Evolutionary conservation across 1,284 basidiomycete species (phyloP).

Genomic region (Serendipita sp.): DNA sequence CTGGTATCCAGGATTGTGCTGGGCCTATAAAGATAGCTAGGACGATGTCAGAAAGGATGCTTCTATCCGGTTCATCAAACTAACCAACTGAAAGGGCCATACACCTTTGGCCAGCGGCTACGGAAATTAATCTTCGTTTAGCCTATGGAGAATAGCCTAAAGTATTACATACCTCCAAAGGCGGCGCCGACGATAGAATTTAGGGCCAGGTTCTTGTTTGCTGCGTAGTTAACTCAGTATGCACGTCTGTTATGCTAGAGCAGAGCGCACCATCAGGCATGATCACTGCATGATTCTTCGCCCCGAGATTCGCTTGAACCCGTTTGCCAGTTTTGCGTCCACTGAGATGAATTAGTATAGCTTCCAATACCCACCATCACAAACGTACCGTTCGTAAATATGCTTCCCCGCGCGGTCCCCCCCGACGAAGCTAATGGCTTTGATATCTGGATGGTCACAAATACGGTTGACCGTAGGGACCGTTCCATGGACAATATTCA

Average conservation of each 20-base stretch:
- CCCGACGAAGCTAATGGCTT: conserved; percentile 95
- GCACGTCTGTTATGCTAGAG: conserved; percentile 4
- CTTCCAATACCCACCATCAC: not conserved
- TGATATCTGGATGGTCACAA: conserved; percentile 83
- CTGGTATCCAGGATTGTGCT: conserved; percentile 72
- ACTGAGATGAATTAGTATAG: conserved; percentile 24
- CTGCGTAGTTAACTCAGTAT: conserved; percentile 26
- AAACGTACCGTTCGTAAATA: conserved; percentile 69
- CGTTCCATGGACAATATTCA: conserved; percentile 84
- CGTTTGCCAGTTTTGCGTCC: conserved; percentile 81
- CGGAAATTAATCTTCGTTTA: conserved; percentile 32
- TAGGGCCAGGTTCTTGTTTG: conserved; percentile 85
- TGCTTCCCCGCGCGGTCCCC: conserved; percentile 87
- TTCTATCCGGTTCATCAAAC: conserved; percentile 16
- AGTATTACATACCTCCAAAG: conserved; percentile 58
- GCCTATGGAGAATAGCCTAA: conserved; percentile 25
- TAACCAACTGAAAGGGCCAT: conserved; percentile 85
- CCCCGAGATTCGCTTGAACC: conserved; percentile 90
- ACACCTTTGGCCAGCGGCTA: conserved; percentile 92
- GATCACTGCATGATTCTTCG: conserved; percentile 91
- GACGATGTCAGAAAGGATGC: not conserved
- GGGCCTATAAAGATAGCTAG: conserved; percentile 73
- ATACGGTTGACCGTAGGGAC: conserved; percentile 86
- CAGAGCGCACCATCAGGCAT: conserved; percentile 73
- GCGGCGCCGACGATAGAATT: conserved; percentile 92